Percentiles rank a stretch among this genome's conserved stretches.
phyloP scores from a whole-genome alignment of 129 eudicot species.

The Tagetes patula region DNA sequence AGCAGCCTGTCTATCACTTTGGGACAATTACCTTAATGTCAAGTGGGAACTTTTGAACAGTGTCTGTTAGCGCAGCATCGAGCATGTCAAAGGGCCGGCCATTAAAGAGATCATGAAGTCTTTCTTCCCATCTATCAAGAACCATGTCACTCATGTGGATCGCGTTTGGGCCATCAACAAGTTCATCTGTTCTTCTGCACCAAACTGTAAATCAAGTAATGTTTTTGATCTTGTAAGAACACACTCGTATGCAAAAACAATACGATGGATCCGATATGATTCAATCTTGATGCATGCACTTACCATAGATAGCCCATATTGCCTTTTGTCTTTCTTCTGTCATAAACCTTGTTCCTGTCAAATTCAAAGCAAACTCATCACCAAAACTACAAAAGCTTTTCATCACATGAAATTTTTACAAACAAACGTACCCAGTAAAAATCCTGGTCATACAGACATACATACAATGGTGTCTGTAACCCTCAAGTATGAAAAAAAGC shows the following conservation, averaged over 20 bases:
- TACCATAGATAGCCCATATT: constrained; percentile 96
- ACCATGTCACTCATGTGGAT: constrained; percentile 45
- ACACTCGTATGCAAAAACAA: background rate
- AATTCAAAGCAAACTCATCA: constrained; percentile 19
- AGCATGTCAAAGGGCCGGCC: constrained; percentile 85
- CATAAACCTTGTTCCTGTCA: constrained; percentile 78
- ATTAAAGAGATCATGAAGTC: constrained; percentile 73
- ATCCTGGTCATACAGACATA: too few relatives aligned
- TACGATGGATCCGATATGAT: background rate
- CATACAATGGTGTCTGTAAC: too few relatives aligned
- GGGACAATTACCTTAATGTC: constrained; percentile 67
- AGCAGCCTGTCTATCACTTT: background rate
- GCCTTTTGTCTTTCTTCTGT: constrained; percentile 84
- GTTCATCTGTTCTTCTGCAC: constrained; percentile 94
- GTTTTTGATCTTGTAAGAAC: background rate
- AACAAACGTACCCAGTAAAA: too few relatives aligned
- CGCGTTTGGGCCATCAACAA: constrained; percentile 90
- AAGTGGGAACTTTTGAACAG: constrained; percentile 67
- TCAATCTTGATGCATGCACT: constrained; percentile 15
- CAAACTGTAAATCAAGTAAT: constrained; percentile 55
- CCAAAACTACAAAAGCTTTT: constrained; percentile 6
- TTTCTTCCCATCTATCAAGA: constrained; percentile 88
- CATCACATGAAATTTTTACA: background rate
- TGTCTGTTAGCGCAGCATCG: constrained; percentile 83
- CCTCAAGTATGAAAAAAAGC: too few relatives aligned